phyloP scores from a whole-genome alignment of 2,329 filamentous ascomycete species.

The Hawksworthiomyces lignivorus region DNA sequence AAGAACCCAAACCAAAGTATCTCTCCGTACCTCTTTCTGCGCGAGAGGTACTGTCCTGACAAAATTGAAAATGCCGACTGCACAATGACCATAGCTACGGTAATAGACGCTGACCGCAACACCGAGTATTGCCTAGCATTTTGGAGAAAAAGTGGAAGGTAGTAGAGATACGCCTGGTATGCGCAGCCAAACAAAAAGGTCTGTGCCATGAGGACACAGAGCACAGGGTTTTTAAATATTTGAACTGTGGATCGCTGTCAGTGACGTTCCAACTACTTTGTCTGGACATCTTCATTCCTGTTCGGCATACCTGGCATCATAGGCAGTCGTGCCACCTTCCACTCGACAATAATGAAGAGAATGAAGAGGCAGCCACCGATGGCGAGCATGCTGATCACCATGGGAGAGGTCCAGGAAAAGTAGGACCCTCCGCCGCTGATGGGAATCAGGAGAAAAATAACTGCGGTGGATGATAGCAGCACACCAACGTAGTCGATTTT shows the following conservation, averaged over 20 bases:
- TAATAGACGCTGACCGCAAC: constrained; percentile 21
- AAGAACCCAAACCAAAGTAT: constrained; percentile 24
- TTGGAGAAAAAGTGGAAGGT: not conserved
- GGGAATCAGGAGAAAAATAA: constrained; percentile 55
- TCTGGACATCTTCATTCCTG: too few species aligned
- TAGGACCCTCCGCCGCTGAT: constrained; percentile 51
- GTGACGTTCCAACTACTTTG: too few species aligned
- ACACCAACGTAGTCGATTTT: constrained; percentile 54
- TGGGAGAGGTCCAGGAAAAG: constrained; percentile 46
- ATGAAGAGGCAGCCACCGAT: not conserved
- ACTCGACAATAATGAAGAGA: constrained; percentile 6
- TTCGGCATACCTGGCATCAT: too few species aligned
- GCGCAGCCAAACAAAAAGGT: not conserved
- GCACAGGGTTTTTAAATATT: not conserved
- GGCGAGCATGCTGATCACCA: constrained; percentile 51
- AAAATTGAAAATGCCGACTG: constrained; percentile 22
- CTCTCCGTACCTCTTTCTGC: constrained; percentile 21
- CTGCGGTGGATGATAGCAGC: constrained; percentile 43
- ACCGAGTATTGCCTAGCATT: constrained; percentile 13
- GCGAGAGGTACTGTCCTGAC: constrained; percentile 23
- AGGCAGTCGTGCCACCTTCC: not conserved
- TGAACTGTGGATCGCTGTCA: not conserved
- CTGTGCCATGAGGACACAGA: not conserved
- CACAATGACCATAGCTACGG: constrained; percentile 21
- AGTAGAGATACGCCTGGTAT: not conserved